Evolutionary conservation across 345 rosid species (phyloP), one percentile per base, ranked within the genome.

Genomic region (Citrus glauca): DNA sequence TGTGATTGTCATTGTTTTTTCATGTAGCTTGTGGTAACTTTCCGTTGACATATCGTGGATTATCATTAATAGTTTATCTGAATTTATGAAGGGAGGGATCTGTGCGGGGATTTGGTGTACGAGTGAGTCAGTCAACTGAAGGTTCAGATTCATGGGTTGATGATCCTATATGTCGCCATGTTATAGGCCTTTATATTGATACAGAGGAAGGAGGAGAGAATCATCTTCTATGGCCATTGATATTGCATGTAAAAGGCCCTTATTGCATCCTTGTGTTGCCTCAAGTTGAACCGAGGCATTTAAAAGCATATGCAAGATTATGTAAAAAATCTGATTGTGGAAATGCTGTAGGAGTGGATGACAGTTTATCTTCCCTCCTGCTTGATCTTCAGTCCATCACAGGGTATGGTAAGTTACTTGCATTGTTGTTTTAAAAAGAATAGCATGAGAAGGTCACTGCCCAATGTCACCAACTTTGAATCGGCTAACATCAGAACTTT

Each of bases 101-200:
- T 45, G 63, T 81, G 33, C 87, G 89, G 61, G 97, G 98, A 35
- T 91, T 85, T 78, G 98, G 98, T 45, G 72, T 95, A 25, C 91
- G 97, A 2, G 87, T 92, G 38, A 62, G 85, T 40, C 95, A 92
- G 77, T 95, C 97, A 14, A 82, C 79, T 4, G 73, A 84, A 83
- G 97, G 98, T 42, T 93, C 93, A 4, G 99, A 95, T 84, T 90
- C 99, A 2, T 93, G 98, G 99, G 89, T 95, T 62, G 99, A 95
- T 84, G 99, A 95, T 78, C 97, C 98, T 17, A 91, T 94, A 77
- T 87, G 90, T 10, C 96, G 92, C 20, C 97, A 95, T 77, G 67
- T 95, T 27, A 86, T 95, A 80, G 85, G 98, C 76, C 87, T 95
- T 68, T 70, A 75, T 66, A 81, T 92, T 57, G 78, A 60, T 60